Base-by-base conservation (phyloP, 106 monocot genomes). In the Allium sativum region DNA sequence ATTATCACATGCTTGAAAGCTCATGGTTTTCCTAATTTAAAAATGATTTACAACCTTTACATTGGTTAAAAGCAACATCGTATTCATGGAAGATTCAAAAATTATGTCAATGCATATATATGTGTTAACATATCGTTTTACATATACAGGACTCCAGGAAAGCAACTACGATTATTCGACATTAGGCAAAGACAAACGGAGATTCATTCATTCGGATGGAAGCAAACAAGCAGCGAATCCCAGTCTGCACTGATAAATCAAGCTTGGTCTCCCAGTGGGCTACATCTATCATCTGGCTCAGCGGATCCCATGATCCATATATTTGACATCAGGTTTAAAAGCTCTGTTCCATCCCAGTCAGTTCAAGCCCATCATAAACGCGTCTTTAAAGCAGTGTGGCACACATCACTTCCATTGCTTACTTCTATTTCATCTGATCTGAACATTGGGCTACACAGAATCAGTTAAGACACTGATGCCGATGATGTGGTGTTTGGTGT, bases 351-450 rank as follows among this genome's bases (percentile, higher is more conserved):
- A 12, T 72, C 79, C 0, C 90, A 91, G 14, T 87, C 95, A 0
- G 77, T 91, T 12, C 79, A 84, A 54, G 90, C 87, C 45, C 95
- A 96, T 62, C 84, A 87, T 40, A 87, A 87, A 44, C 57, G 95
- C 19, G 90, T 90, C 11, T 96, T 96, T 47, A 90, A 90, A 60
- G 95, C 90, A 15, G 59, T 77, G 1, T 96, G 95, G 95, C 95
- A 96, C 68, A 73, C 67, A 9, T 79, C 90, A 15, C 50, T 77
- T 21, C 84, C 79, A 6, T 21, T 84, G 58, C 65, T 96, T 14
- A 76, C 84, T 42, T 90, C 95, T 67, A 90, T 90, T 59, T 96
- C 95, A 0, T 96, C 95, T 10, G 95, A 91, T 66, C 82, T 84
- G 8, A 87, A 84, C 54, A 78, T 96, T 64, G 90, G 90, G 42